Evolutionary conservation across 441 rosid genomes (phyloP).

Genomic region (Brassica balearica): DNA sequence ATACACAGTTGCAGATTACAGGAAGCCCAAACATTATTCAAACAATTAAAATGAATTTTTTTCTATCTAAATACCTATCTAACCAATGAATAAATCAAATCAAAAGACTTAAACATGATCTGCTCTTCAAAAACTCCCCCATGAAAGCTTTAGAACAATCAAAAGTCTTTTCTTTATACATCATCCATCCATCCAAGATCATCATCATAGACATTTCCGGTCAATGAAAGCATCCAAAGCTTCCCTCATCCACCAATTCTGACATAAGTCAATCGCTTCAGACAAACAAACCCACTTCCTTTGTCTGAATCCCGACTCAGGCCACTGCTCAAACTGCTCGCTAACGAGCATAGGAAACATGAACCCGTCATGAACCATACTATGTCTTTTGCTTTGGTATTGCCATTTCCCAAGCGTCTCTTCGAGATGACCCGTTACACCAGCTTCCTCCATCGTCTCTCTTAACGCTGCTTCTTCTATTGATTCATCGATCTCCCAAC

Average conservation of each 20-base stretch:
- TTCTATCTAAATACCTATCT: not conserved
- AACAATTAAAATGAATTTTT: constrained; percentile 4
- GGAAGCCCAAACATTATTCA: not conserved
- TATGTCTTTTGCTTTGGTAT: constrained; percentile 68
- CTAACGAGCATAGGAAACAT: constrained; percentile 73
- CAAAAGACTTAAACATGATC: not conserved
- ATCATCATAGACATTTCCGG: constrained; percentile 32
- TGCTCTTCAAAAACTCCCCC: constrained; percentile 1
- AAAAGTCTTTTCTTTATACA: not conserved
- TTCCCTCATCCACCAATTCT: constrained; percentile 79
- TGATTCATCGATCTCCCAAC: constrained; percentile 79
- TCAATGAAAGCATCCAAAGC: constrained; percentile 57
- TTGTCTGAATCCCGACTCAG: constrained; percentile 59
- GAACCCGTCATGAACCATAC: constrained; percentile 57
- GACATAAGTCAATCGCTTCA: constrained; percentile 64
- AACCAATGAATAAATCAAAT: constrained; percentile 13
- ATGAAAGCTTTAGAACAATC: not conserved
- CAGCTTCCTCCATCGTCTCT: constrained; percentile 77
- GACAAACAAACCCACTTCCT: constrained; percentile 67
- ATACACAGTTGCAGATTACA: not conserved
- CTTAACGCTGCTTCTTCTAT: constrained; percentile 67
- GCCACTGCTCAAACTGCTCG: constrained; percentile 64
- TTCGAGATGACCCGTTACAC: constrained; percentile 64
- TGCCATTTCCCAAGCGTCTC: constrained; percentile 60
- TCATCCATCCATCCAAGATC: not conserved